These are phyloP conservation scores for Gracilariopsis chorda DNA, from an alignment of 23 red algal species.

Conservation along the genomic window DNA sequence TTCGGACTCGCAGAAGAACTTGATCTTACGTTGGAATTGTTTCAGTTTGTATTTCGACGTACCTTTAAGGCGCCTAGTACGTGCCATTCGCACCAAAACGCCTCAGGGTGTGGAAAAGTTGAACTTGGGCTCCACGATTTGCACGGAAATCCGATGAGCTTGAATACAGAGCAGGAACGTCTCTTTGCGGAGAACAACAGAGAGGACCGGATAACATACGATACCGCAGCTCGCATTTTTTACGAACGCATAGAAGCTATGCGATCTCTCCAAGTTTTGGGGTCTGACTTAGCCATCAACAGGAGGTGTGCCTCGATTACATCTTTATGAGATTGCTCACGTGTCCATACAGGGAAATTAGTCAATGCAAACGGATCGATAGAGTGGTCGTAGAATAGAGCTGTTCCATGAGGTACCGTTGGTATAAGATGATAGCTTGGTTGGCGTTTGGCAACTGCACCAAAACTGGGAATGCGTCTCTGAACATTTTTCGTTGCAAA, in stretches of 20 bases:
- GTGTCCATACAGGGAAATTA: too few species aligned
- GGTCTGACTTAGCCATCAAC: slow-evolving; percentile 28
- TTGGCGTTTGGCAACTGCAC: too few species aligned
- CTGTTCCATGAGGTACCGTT: too few species aligned
- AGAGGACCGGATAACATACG: slow-evolving; percentile 21
- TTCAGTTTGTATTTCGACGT: slow-evolving; percentile 31
- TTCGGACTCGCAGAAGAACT: slow-evolving; percentile 44
- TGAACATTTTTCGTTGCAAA: too few species aligned
- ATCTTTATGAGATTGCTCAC: too few species aligned
- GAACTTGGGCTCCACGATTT: slow-evolving; percentile 43
- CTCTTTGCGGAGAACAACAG: slow-evolving; percentile 1
- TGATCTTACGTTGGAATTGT: slow-evolving; percentile 30
- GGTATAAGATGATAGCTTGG: too few species aligned
- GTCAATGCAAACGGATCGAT: too few species aligned
- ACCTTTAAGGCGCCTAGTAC: slow-evolving; percentile 28
- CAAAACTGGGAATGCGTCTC: too few species aligned
- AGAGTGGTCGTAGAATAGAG: too few species aligned
- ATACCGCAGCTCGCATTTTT: neutral
- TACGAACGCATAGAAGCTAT: slow-evolving; percentile 31
- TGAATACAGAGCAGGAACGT: slow-evolving; percentile 4
- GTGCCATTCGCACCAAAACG: slow-evolving; percentile 43
- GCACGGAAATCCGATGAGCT: slow-evolving; percentile 4
- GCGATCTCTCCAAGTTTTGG: slow-evolving; percentile 24
- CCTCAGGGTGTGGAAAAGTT: slow-evolving; percentile 34
- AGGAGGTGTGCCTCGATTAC: slow-evolving; percentile 15